These are phyloP conservation scores for Bassia scoparia DNA, from an alignment of 148 eudicot species.

Conservation along the genomic window DNA sequence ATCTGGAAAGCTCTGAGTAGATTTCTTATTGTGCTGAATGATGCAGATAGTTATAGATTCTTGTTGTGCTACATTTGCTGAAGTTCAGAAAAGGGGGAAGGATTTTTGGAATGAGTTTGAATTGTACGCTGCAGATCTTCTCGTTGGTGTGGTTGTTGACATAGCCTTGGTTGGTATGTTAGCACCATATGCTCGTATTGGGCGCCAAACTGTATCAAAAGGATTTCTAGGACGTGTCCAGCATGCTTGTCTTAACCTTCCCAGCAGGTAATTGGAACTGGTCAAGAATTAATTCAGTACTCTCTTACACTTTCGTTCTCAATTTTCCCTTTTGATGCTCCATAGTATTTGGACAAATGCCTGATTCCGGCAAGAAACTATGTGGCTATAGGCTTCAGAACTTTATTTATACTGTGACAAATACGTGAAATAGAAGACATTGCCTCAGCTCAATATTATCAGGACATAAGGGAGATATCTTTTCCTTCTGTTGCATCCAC, in stretches of 20 bases:
- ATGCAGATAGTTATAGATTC: constrained; percentile 71
- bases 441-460: neutral
- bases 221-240: constrained; percentile 45
- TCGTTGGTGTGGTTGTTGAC: constrained; percentile 61
- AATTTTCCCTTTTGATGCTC: neutral
- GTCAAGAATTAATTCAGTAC: neutral
- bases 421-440: no score
- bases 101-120: constrained; percentile 77
- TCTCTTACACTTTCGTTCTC: constrained; percentile 1
- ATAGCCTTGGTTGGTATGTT: constrained; percentile 70
- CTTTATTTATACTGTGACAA: neutral
- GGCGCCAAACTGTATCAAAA: constrained; percentile 39
- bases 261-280: constrained; percentile 50
- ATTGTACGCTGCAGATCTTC: constrained; percentile 52
- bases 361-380: neutral
- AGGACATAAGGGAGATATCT: neutral
- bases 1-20: neutral
- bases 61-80: constrained; percentile 69
- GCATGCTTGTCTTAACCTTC: constrained; percentile 47
- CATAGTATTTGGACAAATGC: neutral
- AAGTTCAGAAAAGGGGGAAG: constrained; percentile 60
- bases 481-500: neutral
- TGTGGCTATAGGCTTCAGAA: neutral
- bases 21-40: constrained; percentile 18
- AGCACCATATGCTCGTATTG: constrained; percentile 70